Conservation (phyloP, 139 green algal genomes). For the Chlamydomonas sp. region DNA sequence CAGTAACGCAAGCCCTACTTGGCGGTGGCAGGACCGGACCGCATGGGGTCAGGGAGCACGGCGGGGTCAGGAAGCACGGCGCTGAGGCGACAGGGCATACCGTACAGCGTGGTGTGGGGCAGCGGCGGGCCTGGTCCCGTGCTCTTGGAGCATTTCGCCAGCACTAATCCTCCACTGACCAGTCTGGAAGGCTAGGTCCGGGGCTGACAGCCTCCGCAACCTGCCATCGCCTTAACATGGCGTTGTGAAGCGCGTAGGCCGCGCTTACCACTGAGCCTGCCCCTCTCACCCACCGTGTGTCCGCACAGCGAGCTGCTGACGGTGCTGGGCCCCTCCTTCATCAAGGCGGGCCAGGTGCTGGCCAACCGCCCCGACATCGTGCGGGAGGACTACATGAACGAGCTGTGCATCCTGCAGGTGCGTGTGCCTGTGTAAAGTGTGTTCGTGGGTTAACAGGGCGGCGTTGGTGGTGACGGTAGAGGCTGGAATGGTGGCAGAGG, state of each 20-base stretch:
- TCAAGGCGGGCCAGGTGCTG: slow-evolving; percentile 98
- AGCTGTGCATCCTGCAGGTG: slow-evolving; percentile 92
- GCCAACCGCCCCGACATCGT: slow-evolving; percentile 98
- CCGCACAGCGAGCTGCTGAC: slow-evolving; percentile 79
- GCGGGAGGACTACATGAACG: slow-evolving; percentile 98
- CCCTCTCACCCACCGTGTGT: not conserved
- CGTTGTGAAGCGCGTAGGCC: not conserved
- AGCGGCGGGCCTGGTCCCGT: too few relatives aligned
- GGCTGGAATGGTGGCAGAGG: not conserved
- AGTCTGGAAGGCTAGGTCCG: too few relatives aligned
- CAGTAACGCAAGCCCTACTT: too few relatives aligned
- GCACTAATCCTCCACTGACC: too few relatives aligned
- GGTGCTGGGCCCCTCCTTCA: slow-evolving; percentile 94
- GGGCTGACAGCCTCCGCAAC: too few relatives aligned
- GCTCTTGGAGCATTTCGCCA: too few relatives aligned
- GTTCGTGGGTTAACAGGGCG: not conserved
- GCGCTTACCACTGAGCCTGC: not conserved
- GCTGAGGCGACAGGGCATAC: too few relatives aligned
- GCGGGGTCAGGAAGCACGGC: too few relatives aligned
- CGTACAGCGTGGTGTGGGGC: too few relatives aligned
- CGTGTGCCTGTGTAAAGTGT: not conserved
- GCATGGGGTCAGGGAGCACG: too few relatives aligned
- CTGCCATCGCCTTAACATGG: not conserved
- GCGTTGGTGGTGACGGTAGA: not conserved
- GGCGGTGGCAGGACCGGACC: too few relatives aligned